Evolutionary conservation across 2,329 filamentous ascomycete species (phyloP).

Genomic region (Aspergillus calidoustus): DNA sequence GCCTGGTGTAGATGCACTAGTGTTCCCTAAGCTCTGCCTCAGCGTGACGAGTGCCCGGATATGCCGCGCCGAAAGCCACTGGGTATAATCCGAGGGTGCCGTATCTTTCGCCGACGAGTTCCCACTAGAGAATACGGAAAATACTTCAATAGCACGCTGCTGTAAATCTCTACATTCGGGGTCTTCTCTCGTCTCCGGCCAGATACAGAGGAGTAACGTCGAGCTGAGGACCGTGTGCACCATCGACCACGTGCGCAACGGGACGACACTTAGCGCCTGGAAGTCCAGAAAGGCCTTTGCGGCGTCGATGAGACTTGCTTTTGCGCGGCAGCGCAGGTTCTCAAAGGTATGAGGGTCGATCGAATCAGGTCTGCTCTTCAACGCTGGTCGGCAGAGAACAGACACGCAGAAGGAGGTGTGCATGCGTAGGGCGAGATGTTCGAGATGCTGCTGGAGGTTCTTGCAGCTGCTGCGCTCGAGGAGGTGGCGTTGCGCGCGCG

Average conservation of each 20-base stretch:
- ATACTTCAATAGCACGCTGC: constrained; percentile 37
- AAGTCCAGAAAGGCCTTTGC: constrained; percentile 39
- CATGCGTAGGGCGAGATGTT: constrained; percentile 61
- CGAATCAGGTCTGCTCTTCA: constrained; percentile 41
- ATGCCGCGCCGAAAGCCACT: constrained; percentile 36
- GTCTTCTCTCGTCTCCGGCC: constrained; percentile 39
- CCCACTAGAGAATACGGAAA: constrained; percentile 34
- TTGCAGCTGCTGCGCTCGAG: constrained; percentile 47
- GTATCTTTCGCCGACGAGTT: constrained; percentile 21
- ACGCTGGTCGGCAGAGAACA: constrained; percentile 60
- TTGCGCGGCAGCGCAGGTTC: constrained; percentile 29
- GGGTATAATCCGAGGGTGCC: constrained; percentile 24
- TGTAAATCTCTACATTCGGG: constrained; percentile 34
- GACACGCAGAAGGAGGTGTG: constrained; percentile 61
- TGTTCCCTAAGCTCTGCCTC: constrained; percentile 21
- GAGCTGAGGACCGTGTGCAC: constrained; percentile 41
- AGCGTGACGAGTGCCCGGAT: constrained; percentile 36
- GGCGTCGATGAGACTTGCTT: constrained; percentile 32
- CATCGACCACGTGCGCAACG: constrained; percentile 40
- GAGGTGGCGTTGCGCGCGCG: constrained; percentile 56
- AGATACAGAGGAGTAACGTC: constrained; percentile 39
- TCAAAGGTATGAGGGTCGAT: constrained; percentile 14
- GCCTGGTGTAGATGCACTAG: constrained; percentile 13
- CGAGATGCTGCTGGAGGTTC: constrained; percentile 52
- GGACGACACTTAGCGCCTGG: constrained; percentile 36